A percentile compares a stretch with the other conserved stretches of the same genome.
These are phyloP conservation scores for Linum trigynum DNA, from an alignment of 345 rosid genomes.

Conservation along the genomic window DNA sequence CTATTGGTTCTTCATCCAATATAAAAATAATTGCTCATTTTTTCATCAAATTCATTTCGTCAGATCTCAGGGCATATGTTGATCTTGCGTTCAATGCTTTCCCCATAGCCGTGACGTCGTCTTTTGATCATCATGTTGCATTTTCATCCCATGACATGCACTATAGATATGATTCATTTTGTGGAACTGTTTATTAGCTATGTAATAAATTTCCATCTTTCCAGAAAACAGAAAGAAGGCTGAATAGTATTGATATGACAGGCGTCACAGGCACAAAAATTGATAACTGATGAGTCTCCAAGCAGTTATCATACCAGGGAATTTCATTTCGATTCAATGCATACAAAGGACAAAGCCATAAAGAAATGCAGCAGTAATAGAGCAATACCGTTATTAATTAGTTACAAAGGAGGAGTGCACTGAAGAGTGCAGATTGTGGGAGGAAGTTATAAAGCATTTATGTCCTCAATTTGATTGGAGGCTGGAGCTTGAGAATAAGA, in stretches of 20 bases:
- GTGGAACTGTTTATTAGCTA: not conserved
- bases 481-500: not conserved
- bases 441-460: slow-evolving; percentile 3
- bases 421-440: not conserved
- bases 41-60: not conserved
- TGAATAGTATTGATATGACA: not conserved
- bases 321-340: not conserved
- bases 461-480: slow-evolving; percentile 5
- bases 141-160: not conserved
- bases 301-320: not conserved
- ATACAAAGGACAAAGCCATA: not conserved
- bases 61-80: not conserved
- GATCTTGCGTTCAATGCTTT: not conserved
- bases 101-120: not conserved
- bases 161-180: not conserved
- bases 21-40: too few relatives aligned
- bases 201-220: not conserved
- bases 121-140: not conserved
- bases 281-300: not conserved
- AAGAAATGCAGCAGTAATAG: not conserved
- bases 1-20: too few relatives aligned
- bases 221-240: not conserved
- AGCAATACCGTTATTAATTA: not conserved
- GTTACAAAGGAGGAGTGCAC: not conserved
- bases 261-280: not conserved